phyloP scores from a whole-genome alignment of 2,329 filamentous ascomycete species.

The Ascochyta pisi region DNA sequence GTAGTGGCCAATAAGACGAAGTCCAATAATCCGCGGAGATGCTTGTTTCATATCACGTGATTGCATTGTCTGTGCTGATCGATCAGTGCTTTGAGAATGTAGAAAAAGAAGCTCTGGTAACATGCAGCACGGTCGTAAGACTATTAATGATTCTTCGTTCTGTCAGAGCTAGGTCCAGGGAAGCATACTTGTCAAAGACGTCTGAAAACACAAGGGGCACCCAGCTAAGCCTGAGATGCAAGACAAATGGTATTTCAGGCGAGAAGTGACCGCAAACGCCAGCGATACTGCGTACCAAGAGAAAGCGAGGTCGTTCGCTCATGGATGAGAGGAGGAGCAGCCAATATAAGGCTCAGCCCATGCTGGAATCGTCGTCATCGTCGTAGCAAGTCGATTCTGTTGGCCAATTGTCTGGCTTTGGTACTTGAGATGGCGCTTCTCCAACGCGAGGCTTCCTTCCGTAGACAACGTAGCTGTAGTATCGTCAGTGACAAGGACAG shows the following conservation, averaged over 20 bases:
- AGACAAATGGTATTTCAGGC: conserved; percentile 9
- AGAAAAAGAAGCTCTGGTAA: background rate
- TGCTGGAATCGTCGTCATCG: conserved; percentile 8
- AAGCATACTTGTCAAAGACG: background rate
- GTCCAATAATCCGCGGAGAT: conserved; percentile 11
- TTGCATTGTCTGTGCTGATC: background rate
- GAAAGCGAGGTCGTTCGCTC: background rate
- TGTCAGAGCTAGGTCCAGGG: background rate
- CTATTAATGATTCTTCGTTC: background rate
- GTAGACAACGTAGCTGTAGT: conserved; percentile 38
- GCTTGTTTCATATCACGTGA: conserved; percentile 13
- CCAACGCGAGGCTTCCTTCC: conserved; percentile 33
- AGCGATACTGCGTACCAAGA: background rate
- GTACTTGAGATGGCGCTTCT: conserved; percentile 25
- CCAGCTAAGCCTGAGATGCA: conserved; percentile 6
- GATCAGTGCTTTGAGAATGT: background rate
- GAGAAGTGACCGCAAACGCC: conserved; percentile 1
- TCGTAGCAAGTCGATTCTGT: conserved; percentile 16
- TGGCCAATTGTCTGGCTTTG: conserved; percentile 32
- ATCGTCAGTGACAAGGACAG: background rate
- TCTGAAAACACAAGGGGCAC: background rate
- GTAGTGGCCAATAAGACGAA: conserved; percentile 1
- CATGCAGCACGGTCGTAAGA: background rate
- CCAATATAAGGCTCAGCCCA: background rate
- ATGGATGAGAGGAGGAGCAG: background rate